Evolutionary conservation across 1,284 basidiomycete genomes (phyloP).

Genomic region (Ceratobasidium sp.): DNA sequence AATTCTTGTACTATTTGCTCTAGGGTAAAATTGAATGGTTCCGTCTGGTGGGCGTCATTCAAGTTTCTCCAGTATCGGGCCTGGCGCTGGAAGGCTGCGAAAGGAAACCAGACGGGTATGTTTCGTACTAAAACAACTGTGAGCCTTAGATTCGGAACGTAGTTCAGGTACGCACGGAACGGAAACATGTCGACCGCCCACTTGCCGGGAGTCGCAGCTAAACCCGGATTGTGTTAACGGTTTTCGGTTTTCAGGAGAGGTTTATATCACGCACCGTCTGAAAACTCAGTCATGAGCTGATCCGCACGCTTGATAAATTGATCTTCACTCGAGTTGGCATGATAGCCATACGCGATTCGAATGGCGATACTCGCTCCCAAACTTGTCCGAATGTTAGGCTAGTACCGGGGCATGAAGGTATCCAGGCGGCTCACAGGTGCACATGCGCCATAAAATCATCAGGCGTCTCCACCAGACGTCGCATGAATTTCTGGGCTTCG

Average conservation of each 20-base stretch:
- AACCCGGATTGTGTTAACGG: background rate
- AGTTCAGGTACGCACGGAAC: background rate
- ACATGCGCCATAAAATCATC: background rate
- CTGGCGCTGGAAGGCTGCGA: slow-evolving; percentile 55
- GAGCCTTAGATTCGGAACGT: no score
- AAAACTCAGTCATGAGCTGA: slow-evolving; percentile 9
- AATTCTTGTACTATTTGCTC: slow-evolving; percentile 50
- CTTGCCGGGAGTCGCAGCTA: slow-evolving; percentile 20
- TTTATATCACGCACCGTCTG: background rate
- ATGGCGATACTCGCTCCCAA: slow-evolving; percentile 12
- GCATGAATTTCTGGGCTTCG: slow-evolving; percentile 1
- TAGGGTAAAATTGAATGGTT: slow-evolving; percentile 54
- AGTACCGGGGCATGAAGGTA: background rate
- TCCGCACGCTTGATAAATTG: slow-evolving; percentile 3
- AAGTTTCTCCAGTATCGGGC: slow-evolving; percentile 50
- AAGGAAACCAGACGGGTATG: slow-evolving; percentile 57
- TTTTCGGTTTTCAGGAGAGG: background rate
- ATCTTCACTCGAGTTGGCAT: slow-evolving; percentile 14
- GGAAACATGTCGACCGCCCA: slow-evolving; percentile 31
- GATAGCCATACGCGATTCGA: slow-evolving; percentile 16
- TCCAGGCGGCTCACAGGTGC: background rate
- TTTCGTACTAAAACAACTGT: slow-evolving; percentile 51
- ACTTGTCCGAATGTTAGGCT: background rate
- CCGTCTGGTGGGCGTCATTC: slow-evolving; percentile 51
- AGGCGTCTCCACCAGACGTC: background rate